These are phyloP conservation scores for Chenopodium quinoa DNA, from an alignment of 148 eudicot genomes.

Conservation along the genomic window DNA sequence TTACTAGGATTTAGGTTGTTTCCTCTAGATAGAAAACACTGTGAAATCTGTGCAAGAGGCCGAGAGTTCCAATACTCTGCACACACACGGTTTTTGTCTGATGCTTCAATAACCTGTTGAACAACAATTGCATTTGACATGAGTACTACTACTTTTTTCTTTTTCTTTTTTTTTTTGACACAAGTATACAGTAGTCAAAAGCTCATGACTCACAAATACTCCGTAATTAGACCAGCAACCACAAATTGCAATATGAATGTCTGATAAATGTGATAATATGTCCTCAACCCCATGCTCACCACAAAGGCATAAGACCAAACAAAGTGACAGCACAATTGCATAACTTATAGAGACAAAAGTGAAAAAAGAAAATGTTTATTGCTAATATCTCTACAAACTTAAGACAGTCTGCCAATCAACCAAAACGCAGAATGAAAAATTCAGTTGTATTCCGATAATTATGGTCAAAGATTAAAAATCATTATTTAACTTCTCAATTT, in stretches of 20 bases:
- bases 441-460: background rate
- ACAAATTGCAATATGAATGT: background rate
- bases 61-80: conserved; percentile 80
- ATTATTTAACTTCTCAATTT: background rate
- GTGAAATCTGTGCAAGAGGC: conserved; percentile 53
- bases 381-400: background rate
- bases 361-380: background rate
- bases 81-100: conserved; percentile 55
- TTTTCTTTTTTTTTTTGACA: too few species aligned
- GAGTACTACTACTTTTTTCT: too few species aligned
- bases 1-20: conserved; percentile 8
- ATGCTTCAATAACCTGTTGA: conserved; percentile 65
- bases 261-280: background rate
- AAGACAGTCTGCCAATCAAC: background rate
- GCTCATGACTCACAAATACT: background rate
- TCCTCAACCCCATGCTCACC: background rate
- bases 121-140: background rate
- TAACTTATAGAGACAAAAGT: background rate
- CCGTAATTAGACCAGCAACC: background rate
- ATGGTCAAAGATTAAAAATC: background rate
- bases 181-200: background rate
- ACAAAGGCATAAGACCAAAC: too few species aligned
- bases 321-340: background rate
- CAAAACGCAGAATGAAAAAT: background rate
- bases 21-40: conserved; percentile 35